Evolutionary conservation across 2,329 filamentous ascomycete genomes (phyloP).

Genomic region (Neurospora sp.): DNA sequence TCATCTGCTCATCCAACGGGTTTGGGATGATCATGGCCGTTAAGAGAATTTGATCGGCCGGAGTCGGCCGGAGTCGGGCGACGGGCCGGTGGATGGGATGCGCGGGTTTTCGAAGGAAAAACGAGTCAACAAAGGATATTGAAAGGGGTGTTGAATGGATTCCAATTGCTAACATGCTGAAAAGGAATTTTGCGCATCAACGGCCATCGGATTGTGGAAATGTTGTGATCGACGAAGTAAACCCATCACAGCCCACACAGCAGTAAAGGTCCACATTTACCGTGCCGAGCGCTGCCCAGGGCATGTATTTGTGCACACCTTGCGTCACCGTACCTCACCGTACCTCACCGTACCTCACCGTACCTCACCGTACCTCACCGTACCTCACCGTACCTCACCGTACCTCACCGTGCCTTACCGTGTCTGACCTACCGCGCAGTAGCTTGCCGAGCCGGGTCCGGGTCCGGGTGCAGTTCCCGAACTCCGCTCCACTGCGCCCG

Average conservation of each 20-base stretch:
- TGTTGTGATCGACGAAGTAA: background rate
- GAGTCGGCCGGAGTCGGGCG: background rate
- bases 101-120: background rate
- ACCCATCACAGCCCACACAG: background rate
- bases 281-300: background rate
- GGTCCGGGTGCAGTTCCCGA: background rate
- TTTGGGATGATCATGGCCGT: background rate
- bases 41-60: background rate
- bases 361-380: background rate
- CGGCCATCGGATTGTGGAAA: no score
- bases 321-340: background rate
- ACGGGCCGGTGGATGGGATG: background rate
- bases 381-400: background rate
- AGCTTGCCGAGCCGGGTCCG: background rate
- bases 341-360: background rate
- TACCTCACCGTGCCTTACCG: background rate
- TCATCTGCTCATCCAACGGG: background rate
- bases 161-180: background rate
- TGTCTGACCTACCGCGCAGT: background rate
- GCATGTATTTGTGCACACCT: background rate
- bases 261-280: background rate
- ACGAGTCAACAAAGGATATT: background rate
- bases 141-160: background rate
- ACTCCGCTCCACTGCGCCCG: background rate
- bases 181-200: no score